These are phyloP conservation scores for Echinochloa phyllopogon DNA, from an alignment of 176 grass and related monocot species.

Conservation along the genomic window DNA sequence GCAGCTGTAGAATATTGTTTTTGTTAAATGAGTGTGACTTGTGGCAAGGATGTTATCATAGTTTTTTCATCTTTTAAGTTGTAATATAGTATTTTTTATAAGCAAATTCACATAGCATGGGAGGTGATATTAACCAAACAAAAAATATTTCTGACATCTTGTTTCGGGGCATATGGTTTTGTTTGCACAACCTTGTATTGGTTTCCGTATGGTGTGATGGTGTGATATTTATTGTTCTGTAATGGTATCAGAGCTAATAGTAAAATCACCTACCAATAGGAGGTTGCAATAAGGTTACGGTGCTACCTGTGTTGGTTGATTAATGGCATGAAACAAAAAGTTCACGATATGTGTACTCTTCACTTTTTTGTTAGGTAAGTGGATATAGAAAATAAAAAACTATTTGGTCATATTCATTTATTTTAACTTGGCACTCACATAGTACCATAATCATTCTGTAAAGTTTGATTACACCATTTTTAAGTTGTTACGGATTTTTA, in stretches of 20 bases:
- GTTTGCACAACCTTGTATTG: background rate
- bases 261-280: background rate
- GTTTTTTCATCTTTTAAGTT: background rate
- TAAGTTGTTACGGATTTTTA: background rate
- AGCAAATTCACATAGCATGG: background rate
- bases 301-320: background rate
- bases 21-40: too few species aligned
- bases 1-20: background rate
- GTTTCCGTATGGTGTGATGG: background rate
- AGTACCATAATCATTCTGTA: background rate
- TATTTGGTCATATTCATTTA: background rate
- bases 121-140: background rate
- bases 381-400: background rate
- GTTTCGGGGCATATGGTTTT: background rate
- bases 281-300: background rate
- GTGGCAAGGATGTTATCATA: background rate
- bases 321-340: background rate
- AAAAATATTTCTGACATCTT: background rate
- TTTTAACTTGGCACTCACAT: background rate
- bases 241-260: background rate
- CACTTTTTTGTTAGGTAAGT: background rate
- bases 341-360: background rate
- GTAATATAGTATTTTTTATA: background rate
- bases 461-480: background rate
- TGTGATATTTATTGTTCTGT: background rate